Percentiles rank a stretch among this genome's conserved stretches.
Conservation (phyloP, 164 flowering plant genomes). For the Magnolia sinica region DNA sequence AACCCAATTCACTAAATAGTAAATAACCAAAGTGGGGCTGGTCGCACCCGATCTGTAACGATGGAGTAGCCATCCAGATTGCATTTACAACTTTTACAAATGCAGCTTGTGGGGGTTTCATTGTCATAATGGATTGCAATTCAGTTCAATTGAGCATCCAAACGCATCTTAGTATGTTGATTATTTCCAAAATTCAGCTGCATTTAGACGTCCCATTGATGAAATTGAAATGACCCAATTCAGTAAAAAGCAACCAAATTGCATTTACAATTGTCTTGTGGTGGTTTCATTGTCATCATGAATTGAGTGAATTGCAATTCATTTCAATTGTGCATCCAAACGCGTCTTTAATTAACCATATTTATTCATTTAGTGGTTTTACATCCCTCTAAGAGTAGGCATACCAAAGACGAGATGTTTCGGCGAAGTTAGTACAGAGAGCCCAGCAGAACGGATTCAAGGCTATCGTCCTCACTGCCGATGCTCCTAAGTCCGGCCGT, state of each 20-base stretch:
- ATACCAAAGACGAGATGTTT: constrained; percentile 56
- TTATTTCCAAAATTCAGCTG: background rate
- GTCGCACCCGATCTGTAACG: background rate
- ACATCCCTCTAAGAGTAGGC: constrained; percentile 34
- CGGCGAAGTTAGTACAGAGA: constrained; percentile 64
- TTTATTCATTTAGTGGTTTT: background rate
- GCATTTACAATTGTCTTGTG: background rate
- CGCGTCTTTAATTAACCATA: background rate
- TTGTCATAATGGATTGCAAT: background rate
- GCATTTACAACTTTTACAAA: too few species aligned
- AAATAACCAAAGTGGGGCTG: background rate
- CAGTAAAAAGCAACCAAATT: background rate
- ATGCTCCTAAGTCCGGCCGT: constrained; percentile 72
- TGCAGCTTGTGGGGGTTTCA: background rate
- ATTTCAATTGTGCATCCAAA: background rate
- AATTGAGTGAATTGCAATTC: background rate
- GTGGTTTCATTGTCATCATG: background rate
- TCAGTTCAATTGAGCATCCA: background rate
- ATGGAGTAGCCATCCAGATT: background rate
- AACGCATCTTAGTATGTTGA: background rate
- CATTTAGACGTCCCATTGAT: background rate
- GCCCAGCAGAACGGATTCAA: constrained; percentile 81
- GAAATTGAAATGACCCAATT: background rate
- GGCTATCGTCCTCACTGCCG: constrained; percentile 79
- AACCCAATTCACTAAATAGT: background rate